These are phyloP conservation scores for Colletotrichum sp. DNA, from an alignment of 2,329 filamentous ascomycete genomes.

Conservation along the genomic window DNA sequence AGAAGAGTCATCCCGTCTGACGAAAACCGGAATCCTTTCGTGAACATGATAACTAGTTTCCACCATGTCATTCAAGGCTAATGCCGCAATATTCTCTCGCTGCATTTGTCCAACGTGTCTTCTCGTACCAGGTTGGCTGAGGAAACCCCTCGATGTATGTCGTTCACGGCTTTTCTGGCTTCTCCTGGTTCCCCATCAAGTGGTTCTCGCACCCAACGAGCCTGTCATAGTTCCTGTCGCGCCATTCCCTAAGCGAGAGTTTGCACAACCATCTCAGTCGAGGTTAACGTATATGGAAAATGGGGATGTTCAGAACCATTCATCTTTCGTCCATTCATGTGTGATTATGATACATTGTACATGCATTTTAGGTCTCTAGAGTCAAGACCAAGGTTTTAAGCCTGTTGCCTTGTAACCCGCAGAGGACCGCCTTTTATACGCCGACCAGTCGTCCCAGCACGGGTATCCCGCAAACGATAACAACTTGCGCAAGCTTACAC, in stretches of 20 bases:
- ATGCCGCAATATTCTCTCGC: not conserved
- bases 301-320: not conserved
- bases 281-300: not conserved
- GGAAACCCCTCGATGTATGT: not conserved
- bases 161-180: not conserved
- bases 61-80: not conserved
- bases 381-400: not conserved
- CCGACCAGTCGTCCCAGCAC: conserved; percentile 3
- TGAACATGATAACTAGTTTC: not conserved
- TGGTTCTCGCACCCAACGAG: not conserved
- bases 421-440: not conserved
- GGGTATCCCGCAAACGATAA: conserved; percentile 6
- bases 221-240: not conserved
- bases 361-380: not conserved
- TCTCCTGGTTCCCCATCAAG: not conserved
- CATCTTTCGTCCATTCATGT: conserved; percentile 6
- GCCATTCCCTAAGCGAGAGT: not conserved
- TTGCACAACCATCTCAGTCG: not conserved
- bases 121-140: not conserved
- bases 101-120: not conserved
- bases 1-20: not conserved
- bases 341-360: conserved; percentile 14
- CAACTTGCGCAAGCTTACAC: conserved; percentile 48
- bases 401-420: not conserved
- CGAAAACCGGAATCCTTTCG: not conserved